Evolutionary conservation across 176 grass and related monocot species (phyloP), one percentile per base, ranked within the genome.

Genomic region (Ananas comosus): DNA sequence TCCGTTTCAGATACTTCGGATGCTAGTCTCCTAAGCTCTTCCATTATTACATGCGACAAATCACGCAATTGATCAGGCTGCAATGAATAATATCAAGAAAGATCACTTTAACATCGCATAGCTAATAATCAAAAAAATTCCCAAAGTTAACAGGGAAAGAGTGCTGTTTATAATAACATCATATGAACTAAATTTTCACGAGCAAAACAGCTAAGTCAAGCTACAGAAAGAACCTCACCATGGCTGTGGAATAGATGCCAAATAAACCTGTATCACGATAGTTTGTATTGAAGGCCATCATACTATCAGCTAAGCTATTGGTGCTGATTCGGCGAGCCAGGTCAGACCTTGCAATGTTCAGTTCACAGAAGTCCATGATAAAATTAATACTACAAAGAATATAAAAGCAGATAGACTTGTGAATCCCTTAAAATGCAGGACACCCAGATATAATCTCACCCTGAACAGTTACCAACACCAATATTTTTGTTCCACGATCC

Each of bases 261-360:
- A 99, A 93, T 83, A 99, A 78, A 54, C 94, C 94, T 70, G 77
- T 90, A 72, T 99, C 94, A 42, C 83, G 66, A 69, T 99, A 99
- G 63, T 99, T 99, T 49, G 94, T 99, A 71, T 92, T 99, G 83
- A 99, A 93, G 5, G 87, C 74, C 89, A 99, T 93, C 52, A 99
- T 58, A 49, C 84, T 77, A 74, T 99, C 84, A 63, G 94, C 94
- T 83, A 99, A 90, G 11, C 70, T 73, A 76, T 51, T 70, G 16
- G 86, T 90, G 75, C 84, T 89, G 69, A 92, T 83, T 71, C 89
- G 86, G 79, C 84, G 79, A 87, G 87, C 84, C 72, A 99, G 82
- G 49, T 85, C 75, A 80, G 94, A 99, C 84, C 94, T 99, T 79
- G 48, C 48, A 89, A 28, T 87, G 73, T 56, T 79, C 22, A 81